Evolutionary conservation across 441 rosid species (phyloP), one percentile per base, ranked within the genome.

Genomic region (Macaranga tanarius): DNA sequence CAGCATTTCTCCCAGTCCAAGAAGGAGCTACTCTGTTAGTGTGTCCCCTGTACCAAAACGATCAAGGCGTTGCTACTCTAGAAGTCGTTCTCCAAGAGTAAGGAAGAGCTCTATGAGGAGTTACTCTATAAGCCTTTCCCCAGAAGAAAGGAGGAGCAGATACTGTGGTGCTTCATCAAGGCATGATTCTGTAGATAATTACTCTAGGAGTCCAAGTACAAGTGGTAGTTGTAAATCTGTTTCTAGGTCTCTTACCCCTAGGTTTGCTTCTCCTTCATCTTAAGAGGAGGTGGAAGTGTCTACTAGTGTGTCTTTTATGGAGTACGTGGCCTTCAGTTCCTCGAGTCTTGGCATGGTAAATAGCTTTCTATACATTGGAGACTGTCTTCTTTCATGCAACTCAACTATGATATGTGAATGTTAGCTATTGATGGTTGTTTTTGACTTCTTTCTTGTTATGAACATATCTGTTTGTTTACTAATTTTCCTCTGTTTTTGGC

Each of bases 211-310:
- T 28, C 71, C 68, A 7, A 90, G 89, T 72, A 80, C 62, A 6
- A 80, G 88, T 75, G 77, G 80, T 11, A 85, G 86, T 75, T 83
- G 90, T 11, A 77, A 87, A 66, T 84, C 81, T 2, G 67, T 82
- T 44, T 86, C 92, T 5, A 81, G 97, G 76, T 88, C 96, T 22
- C 82, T 61, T 26, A 84, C 83, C 66, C 89, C 93, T 2, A 69
- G 75, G 38, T 85, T 87, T 13, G 47, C 70, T n/a, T 81, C 89
- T 26, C 77, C 77, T 4, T 80, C 83, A 11, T 58, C 65, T 5
- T 84, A 64, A 77, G 25, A 50, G n/a, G n/a, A n/a, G 17, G 13
- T 7, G 16, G 8, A 1, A 22, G 13, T 2, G 22, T 2, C 7
- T 7, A 40, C 12, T 11, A 0, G 0, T 20, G 31, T 25, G 19